phyloP scores from a whole-genome alignment of 768 basidiomycete species.

The Mycena rosella region DNA sequence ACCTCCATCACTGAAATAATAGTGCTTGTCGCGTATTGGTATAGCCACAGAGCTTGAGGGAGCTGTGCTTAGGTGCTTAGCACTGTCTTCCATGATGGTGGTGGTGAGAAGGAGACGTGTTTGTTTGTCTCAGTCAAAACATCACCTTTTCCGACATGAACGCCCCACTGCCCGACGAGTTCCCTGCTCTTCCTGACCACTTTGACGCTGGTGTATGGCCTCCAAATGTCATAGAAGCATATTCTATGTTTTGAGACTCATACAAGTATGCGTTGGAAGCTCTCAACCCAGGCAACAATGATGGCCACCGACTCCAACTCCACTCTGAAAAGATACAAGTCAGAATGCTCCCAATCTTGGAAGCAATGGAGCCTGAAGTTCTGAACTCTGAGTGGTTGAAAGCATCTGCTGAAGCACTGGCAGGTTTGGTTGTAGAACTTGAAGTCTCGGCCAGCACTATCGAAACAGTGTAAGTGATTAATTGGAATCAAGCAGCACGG shows the following conservation, averaged over 20 bases:
- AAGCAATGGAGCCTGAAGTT: slow-evolving; percentile 10
- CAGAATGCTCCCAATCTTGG: slow-evolving; percentile 3
- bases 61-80: no score
- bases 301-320: not conserved
- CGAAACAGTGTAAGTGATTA: not conserved
- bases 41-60: no score
- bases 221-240: slow-evolving; percentile 2
- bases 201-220: slow-evolving; percentile 16
- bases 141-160: not conserved
- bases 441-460: not conserved
- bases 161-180: not conserved
- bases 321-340: slow-evolving; percentile 11
- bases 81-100: not conserved
- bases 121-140: not conserved
- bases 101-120: not conserved
- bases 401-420: not conserved
- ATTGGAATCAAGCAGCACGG: no score
- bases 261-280: slow-evolving; percentile 15
- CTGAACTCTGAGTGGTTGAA: slow-evolving; percentile 5
- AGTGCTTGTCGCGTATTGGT: not conserved
- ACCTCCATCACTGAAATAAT: not conserved
- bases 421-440: not conserved
- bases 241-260: not conserved
- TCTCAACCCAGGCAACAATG: slow-evolving; percentile 13
- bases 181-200: slow-evolving; percentile 15